Evolutionary conservation across 805 yeast species (phyloP).

Genomic region (Myxozyma neglecta): DNA sequence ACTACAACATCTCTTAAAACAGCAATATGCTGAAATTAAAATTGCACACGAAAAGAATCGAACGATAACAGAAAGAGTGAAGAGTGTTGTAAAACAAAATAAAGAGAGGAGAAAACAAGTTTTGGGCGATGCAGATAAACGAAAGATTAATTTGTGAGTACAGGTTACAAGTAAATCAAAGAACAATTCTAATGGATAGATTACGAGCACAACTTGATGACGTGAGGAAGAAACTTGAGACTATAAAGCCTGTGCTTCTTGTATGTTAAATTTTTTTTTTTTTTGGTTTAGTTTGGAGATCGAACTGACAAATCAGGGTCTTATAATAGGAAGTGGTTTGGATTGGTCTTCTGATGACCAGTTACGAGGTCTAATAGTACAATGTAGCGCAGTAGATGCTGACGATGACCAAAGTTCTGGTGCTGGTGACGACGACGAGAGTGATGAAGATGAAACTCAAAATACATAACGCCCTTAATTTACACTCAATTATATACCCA

Average conservation of each 20-base stretch:
- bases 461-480: not conserved
- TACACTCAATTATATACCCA: not conserved
- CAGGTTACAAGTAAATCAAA: not conserved
- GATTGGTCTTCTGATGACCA: constrained; percentile 19
- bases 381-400: constrained; percentile 15
- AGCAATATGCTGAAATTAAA: not conserved
- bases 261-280: constrained; percentile 5
- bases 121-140: not conserved
- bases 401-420: constrained; percentile 4
- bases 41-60: not conserved
- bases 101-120: not conserved
- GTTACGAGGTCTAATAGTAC: constrained; percentile 17
- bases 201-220: not conserved
- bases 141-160: not conserved
- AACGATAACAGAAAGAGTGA: not conserved
- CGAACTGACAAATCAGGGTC: constrained; percentile 4
- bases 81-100: not conserved
- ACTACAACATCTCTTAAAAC: not conserved
- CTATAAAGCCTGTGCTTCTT: constrained; percentile 19
- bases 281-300: not conserved
- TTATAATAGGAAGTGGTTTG: constrained; percentile 23
- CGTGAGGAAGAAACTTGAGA: constrained; percentile 10
- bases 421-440: not conserved
- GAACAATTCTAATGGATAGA: not conserved
- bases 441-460: not conserved